Evolutionary conservation across 768 basidiomycete genomes (phyloP).

Genomic region (Lentinula sp.): DNA sequence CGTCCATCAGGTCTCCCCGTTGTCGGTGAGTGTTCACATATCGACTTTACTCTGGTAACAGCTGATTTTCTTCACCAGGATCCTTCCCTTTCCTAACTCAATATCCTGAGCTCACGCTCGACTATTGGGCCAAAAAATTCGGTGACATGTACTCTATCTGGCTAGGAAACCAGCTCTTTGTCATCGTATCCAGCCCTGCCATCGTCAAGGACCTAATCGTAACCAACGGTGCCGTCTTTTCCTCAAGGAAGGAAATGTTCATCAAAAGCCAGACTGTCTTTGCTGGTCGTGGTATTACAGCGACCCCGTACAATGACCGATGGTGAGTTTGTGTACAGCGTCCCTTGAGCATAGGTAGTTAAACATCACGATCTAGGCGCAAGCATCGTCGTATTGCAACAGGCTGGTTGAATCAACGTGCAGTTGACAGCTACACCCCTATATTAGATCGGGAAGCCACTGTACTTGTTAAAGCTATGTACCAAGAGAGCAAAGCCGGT

Average conservation of each 20-base stretch:
- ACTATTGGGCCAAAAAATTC: slow-evolving; percentile 25
- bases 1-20: neutral
- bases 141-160: slow-evolving; percentile 29
- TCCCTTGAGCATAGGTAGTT: neutral
- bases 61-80: neutral
- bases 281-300: slow-evolving; percentile 25
- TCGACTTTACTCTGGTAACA: neutral
- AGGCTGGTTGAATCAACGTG: slow-evolving; percentile 9
- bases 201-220: slow-evolving; percentile 29
- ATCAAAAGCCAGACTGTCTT: slow-evolving; percentile 30
- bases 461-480: slow-evolving; percentile 14
- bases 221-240: slow-evolving; percentile 27
- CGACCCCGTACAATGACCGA: slow-evolving; percentile 23
- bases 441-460: slow-evolving; percentile 16
- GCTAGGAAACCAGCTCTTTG: slow-evolving; percentile 31
- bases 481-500: slow-evolving; percentile 8
- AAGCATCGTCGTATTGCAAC: slow-evolving; percentile 17
- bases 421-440: slow-evolving; percentile 10
- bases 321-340: slow-evolving; percentile 15
- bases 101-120: slow-evolving; percentile 26
- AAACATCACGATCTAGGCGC: slow-evolving; percentile 5
- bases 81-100: slow-evolving; percentile 19
- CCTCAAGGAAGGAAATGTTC: slow-evolving; percentile 25
- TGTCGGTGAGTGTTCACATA: neutral
- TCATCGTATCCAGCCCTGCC: slow-evolving; percentile 27